A percentile compares a stretch with the other conserved stretches of the same genome.
Evolutionary conservation across 345 rosid species (phyloP).

Genomic region (Acer negundo): DNA sequence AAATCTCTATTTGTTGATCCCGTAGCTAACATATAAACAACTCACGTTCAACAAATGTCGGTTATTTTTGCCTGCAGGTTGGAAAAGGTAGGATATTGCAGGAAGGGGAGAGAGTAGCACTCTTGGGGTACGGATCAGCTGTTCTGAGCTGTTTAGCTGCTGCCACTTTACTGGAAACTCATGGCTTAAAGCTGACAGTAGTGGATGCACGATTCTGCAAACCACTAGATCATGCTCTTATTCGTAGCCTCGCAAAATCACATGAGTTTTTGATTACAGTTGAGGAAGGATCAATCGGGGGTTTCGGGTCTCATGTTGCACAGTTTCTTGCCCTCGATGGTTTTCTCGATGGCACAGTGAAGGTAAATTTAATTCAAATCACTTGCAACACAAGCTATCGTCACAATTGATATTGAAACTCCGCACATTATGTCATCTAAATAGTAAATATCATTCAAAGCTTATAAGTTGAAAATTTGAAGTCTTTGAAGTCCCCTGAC

Average conservation of each 20-base stretch:
- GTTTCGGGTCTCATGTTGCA: conserved; percentile 93
- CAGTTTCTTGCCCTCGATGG: conserved; percentile 94
- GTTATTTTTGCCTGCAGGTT: conserved; percentile 45
- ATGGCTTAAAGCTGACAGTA: conserved; percentile 61
- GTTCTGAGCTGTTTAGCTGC: conserved; percentile 93
- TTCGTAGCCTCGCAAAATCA: conserved; percentile 80
- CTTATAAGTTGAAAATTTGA: neutral
- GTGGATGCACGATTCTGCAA: conserved; percentile 95
- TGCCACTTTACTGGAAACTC: conserved; percentile 50
- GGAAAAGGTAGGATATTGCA: conserved; percentile 79
- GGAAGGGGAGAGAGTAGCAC: conserved; percentile 92
- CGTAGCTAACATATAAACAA: neutral
- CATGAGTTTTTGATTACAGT: conserved; percentile 85
- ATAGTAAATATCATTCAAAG: neutral
- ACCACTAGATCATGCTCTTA: conserved; percentile 75
- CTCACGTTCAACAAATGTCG: neutral
- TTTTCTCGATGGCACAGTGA: conserved; percentile 86
- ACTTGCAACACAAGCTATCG: neutral
- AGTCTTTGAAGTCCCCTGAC: neutral
- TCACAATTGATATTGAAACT: neutral
- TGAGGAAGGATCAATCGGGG: conserved; percentile 97
- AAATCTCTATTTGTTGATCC: neutral
- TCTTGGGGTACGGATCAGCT: conserved; percentile 84
- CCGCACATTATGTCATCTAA: neutral
- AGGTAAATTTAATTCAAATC: conserved; percentile 45